Evolutionary conservation across 202 grass and related monocot species (phyloP).

Genomic region (Zizania palustris): DNA sequence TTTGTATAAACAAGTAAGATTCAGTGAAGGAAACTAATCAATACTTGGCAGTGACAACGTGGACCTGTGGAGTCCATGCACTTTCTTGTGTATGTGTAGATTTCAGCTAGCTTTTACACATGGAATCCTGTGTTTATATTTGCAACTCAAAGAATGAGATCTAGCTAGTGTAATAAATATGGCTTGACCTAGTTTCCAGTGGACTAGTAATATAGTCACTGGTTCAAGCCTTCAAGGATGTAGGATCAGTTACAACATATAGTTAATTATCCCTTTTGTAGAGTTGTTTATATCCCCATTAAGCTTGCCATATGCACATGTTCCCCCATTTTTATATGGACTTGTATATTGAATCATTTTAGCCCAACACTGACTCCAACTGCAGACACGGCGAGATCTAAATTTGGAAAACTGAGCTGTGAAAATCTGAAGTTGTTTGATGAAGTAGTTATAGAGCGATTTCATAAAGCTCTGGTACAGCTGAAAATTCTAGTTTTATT

Average conservation of each 20-base stretch:
- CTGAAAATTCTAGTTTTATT: too few relatives aligned
- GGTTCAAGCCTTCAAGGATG: background rate
- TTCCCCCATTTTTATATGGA: too few relatives aligned
- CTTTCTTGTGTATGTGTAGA: background rate
- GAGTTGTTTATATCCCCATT: background rate
- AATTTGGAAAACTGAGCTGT: background rate
- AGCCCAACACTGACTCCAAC: background rate
- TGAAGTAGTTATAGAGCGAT: too few relatives aligned
- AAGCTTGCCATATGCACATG: background rate
- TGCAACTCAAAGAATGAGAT: conserved; percentile 5
- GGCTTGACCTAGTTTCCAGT: too few relatives aligned
- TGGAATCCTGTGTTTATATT: background rate
- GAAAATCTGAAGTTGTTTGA: too few relatives aligned
- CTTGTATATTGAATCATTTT: background rate
- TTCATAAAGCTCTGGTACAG: too few relatives aligned
- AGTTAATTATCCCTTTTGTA: background rate
- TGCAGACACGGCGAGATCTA: background rate
- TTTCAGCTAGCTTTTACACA: background rate
- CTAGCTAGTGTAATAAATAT: too few relatives aligned
- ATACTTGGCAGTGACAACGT: background rate
- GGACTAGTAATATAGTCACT: too few relatives aligned
- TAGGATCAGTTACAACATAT: background rate
- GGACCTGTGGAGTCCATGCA: background rate
- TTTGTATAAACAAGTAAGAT: background rate
- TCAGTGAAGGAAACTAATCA: background rate